Evolutionary conservation across 305 asterid genomes (phyloP).

Genomic region (Salvia sclarea): DNA sequence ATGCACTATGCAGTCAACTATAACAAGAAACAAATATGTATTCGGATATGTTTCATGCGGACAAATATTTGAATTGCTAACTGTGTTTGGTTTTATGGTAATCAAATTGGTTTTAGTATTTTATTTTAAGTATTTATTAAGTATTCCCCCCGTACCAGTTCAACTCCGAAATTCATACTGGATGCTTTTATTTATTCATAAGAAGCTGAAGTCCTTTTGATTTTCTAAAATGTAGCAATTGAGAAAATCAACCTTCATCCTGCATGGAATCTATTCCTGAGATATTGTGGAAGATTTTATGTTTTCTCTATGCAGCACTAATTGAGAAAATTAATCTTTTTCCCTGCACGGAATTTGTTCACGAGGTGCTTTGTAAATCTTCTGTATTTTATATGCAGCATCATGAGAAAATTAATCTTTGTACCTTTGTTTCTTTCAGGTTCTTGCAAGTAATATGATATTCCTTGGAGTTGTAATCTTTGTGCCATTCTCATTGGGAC

Average conservation of each 20-base stretch:
- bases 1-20: conserved; percentile 7
- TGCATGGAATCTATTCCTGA: neutral
- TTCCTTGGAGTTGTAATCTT: conserved; percentile 92
- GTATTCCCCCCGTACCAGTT: neutral
- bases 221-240: neutral
- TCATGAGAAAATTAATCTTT: neutral
- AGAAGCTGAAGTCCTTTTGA: neutral
- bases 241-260: neutral
- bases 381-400: conserved; percentile 6
- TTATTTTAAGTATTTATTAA: neutral
- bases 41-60: neutral
- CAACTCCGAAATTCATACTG: neutral
- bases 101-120: neutral
- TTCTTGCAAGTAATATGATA: conserved; percentile 99
- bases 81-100: neutral
- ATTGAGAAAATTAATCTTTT: conserved; percentile 4
- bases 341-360: neutral
- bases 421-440: conserved; percentile 54
- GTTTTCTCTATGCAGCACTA: conserved; percentile 11
- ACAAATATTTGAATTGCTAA: neutral
- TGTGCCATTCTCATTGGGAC: conserved; percentile 89
- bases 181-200: neutral
- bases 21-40: neutral
- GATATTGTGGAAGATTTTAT: neutral
- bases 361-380: neutral